phyloP scores from a whole-genome alignment of 331 rosid genomes.

The Spiraea crenata region DNA sequence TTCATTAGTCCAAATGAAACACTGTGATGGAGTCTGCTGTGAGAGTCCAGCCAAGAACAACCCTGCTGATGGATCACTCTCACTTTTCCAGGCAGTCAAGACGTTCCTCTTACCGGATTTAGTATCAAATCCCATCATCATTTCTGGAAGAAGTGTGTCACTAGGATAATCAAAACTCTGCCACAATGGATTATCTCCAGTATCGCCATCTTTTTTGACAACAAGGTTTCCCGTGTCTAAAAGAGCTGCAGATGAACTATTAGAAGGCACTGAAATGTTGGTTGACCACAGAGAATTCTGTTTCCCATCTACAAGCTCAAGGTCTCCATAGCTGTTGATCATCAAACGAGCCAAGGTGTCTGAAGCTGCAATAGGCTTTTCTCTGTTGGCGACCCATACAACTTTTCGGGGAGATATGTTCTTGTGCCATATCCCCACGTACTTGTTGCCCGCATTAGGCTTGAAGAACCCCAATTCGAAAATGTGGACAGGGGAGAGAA shows the following conservation, averaged over 20 bases:
- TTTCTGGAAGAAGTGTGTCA: slow-evolving; percentile 1
- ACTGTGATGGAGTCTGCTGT: neutral
- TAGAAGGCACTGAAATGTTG: neutral
- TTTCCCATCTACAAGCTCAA: neutral
- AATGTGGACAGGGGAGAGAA: neutral
- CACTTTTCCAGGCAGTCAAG: slow-evolving; percentile 25
- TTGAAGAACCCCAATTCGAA: neutral
- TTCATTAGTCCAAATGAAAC: slow-evolving; percentile 12
- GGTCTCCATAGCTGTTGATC: neutral
- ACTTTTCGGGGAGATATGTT: neutral
- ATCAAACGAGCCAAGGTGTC: neutral
- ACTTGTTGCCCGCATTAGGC: neutral
- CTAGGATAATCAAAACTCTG: slow-evolving; percentile 11
- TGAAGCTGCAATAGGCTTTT: neutral
- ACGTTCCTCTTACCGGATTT: neutral
- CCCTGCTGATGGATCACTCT: slow-evolving; percentile 14
- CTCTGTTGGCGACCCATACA: slow-evolving; percentile 1
- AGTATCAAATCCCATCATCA: neutral
- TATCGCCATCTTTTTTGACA: neutral
- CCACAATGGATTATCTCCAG: neutral
- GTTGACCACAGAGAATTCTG: neutral
- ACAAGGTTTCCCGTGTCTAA: slow-evolving; percentile 16
- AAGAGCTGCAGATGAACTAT: slow-evolving; percentile 17
- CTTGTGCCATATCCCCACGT: neutral
- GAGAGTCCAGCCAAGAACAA: neutral